phyloP scores from a whole-genome alignment of 2,329 filamentous ascomycete species.

The Geosmithia morbida region DNA sequence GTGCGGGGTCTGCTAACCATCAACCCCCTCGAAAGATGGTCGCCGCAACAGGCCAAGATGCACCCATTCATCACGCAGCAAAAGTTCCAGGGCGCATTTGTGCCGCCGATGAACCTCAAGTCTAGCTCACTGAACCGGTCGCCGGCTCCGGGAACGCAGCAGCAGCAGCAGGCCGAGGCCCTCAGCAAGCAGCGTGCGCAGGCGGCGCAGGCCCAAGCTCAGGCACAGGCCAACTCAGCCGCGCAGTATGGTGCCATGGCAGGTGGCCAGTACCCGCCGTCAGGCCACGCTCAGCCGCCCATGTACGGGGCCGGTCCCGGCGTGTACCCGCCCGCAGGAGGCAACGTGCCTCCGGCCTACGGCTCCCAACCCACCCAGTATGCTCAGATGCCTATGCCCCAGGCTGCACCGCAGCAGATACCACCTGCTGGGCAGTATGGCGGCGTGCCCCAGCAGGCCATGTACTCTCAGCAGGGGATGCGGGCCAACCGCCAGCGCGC shows the following conservation, averaged over 20 bases:
- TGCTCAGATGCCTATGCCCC: constrained; percentile 54
- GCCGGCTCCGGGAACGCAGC: constrained; percentile 82
- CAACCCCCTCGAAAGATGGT: constrained; percentile 94
- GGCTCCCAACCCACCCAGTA: constrained; percentile 51
- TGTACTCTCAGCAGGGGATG: constrained; percentile 52
- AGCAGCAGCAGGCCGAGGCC: constrained; percentile 90
- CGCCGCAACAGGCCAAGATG: constrained; percentile 89
- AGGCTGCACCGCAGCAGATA: constrained; percentile 40
- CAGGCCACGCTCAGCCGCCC: constrained; percentile 35
- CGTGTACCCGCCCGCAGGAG: constrained; percentile 50
- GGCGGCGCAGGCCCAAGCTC: constrained; percentile 46
- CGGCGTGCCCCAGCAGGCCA: constrained; percentile 31
- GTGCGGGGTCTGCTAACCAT: constrained; percentile 86
- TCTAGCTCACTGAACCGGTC: constrained; percentile 73
- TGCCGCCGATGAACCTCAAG: constrained; percentile 94
- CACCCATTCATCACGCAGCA: constrained; percentile 98
- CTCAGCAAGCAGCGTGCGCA: constrained; percentile 82
- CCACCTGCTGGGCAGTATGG: constrained; percentile 46
- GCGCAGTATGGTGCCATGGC: constrained; percentile 46
- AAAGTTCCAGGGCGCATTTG: constrained; percentile 91
- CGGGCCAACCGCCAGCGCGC: constrained; percentile 74
- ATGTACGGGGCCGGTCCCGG: constrained; percentile 70
- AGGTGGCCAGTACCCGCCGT: constrained; percentile 30
- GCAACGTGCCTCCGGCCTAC: constrained; percentile 51
- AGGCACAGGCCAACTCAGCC: constrained; percentile 39